phyloP scores from a whole-genome alignment of 192 early-diverging fungal genomes.

The Coemansia guatemalensis region DNA sequence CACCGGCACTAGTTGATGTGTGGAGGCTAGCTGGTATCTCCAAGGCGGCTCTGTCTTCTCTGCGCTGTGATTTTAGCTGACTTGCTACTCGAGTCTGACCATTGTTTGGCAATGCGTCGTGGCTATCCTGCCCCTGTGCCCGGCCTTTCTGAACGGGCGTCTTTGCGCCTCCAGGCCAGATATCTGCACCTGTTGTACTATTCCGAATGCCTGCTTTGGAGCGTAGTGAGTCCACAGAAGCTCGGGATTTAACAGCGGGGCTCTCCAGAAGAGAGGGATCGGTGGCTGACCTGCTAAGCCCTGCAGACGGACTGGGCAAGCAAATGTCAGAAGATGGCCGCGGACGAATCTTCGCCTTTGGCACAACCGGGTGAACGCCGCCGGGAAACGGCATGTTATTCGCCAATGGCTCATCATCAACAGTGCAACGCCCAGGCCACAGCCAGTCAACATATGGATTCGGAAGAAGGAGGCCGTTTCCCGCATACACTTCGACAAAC shows the following conservation, averaged over 20 bases:
- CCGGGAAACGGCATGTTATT: constrained; percentile 30
- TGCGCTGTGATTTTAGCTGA: not conserved
- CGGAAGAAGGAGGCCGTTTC: constrained; percentile 22
- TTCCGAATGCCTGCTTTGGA: not conserved
- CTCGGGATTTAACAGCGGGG: not conserved
- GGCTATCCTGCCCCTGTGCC: too few relatives aligned
- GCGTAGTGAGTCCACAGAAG: not conserved
- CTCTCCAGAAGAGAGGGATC: constrained; percentile 11
- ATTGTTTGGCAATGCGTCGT: too few relatives aligned
- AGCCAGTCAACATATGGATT: constrained; percentile 44
- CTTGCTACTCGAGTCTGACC: not conserved
- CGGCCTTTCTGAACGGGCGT: too few relatives aligned
- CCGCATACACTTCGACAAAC: constrained; percentile 48
- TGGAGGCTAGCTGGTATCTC: not conserved
- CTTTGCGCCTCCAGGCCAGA: too few relatives aligned
- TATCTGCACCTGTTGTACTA: too few relatives aligned
- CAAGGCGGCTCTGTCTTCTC: not conserved
- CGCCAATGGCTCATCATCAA: not conserved
- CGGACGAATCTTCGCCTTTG: constrained; percentile 15
- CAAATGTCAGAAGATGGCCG: constrained; percentile 31
- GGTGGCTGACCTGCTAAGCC: constrained; percentile 25
- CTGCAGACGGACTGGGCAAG: constrained; percentile 19
- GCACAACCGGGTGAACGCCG: constrained; percentile 41
- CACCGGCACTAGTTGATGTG: not conserved
- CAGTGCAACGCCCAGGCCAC: constrained; percentile 30